Base-by-base conservation (phyloP, 805 yeast species). In the Lipomyces lipofer region DNA sequence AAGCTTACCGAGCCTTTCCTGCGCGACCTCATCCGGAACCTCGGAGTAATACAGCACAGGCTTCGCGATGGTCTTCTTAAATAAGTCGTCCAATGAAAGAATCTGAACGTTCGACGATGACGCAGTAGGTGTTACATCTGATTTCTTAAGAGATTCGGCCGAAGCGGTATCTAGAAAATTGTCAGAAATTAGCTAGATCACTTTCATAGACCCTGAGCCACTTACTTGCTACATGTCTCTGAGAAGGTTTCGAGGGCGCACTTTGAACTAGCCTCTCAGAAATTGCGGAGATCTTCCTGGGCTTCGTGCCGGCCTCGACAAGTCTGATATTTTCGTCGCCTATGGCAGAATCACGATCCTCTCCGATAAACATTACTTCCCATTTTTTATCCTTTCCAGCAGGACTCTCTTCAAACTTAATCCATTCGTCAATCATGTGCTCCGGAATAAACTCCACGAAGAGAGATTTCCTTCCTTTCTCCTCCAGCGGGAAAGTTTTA, bases 401-500 rank as follows among this genome's bases (percentile, higher is more conserved):
- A 8, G 40, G 36, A 22, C 47, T 33, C 19, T 58, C 62, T 30
- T 58, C 60, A 9, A 43, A 32, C 15, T n/a, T 48, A 24, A 51
- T 51, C 55, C 55, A 58, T 22, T 47, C 57, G 4, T 3, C n/a
- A 9, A 56, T 32, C 19, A 51, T 58, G 7, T 36, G 49, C 17
- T 51, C 62, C 3, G 62, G 62, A 4, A 58, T 43, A 27, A 32
- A 43, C 25, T 45, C 50, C 13, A 57, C 46, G 10, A 19, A 35
- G 4, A 58, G 33, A 5, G 53, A 27, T 24, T 40, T 47, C 21
- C 62, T 43, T 4, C 51, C 53, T 21, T 46, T 47, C 40, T 58
- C 62, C n/a, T 58, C 55, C 25, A 28, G 19, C n/a, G 62, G 62
- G 28, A 56, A 58, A 6, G 54, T 39, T 22, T 28, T 17, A 10